Conservation (phyloP, 352 stramenopile species). For the Phytophthora cryptogea region DNA sequence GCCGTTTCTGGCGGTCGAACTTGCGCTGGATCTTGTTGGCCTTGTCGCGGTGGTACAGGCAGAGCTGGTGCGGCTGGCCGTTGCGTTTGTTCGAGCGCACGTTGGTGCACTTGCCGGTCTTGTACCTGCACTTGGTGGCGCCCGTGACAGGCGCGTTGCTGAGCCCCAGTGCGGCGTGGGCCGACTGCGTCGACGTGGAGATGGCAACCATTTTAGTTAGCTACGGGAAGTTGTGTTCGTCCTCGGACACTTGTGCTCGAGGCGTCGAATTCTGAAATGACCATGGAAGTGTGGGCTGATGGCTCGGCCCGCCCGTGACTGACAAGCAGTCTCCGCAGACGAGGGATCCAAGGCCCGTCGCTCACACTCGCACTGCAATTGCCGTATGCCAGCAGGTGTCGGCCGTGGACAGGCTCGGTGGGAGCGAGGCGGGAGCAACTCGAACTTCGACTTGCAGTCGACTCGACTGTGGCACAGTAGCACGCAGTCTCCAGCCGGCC, state of each 20-base stretch:
- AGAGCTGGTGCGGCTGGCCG: constrained; percentile 86
- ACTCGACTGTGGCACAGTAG: no score
- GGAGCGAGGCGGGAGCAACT: constrained; percentile 6
- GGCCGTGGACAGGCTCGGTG: constrained; percentile 22
- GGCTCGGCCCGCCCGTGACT: constrained; percentile 25
- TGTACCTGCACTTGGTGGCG: constrained; percentile 75
- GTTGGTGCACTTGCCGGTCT: constrained; percentile 89
- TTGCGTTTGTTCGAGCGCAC: constrained; percentile 84
- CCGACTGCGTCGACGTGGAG: constrained; percentile 25
- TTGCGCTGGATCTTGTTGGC: constrained; percentile 91
- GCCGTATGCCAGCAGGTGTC: constrained; percentile 26
- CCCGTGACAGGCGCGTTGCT: constrained; percentile 8
- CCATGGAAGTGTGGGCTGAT: constrained; percentile 13
- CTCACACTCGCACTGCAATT: constrained; percentile 23
- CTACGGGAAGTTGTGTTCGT: not conserved
- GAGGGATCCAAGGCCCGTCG: constrained; percentile 27
- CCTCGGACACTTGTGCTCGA: constrained; percentile 26
- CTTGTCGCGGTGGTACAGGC: constrained; percentile 88
- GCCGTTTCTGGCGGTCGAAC: constrained; percentile 88
- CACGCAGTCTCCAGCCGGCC: constrained; percentile 24
- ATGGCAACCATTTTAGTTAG: constrained; percentile 37
- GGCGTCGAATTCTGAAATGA: constrained; percentile 41
- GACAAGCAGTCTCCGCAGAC: constrained; percentile 16
- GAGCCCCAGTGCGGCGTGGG: constrained; percentile 21
- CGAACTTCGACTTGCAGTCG: not conserved